Evolutionary conservation across 1,284 basidiomycete species (phyloP).

Genomic region (Cutaneotrichosporon sp.): DNA sequence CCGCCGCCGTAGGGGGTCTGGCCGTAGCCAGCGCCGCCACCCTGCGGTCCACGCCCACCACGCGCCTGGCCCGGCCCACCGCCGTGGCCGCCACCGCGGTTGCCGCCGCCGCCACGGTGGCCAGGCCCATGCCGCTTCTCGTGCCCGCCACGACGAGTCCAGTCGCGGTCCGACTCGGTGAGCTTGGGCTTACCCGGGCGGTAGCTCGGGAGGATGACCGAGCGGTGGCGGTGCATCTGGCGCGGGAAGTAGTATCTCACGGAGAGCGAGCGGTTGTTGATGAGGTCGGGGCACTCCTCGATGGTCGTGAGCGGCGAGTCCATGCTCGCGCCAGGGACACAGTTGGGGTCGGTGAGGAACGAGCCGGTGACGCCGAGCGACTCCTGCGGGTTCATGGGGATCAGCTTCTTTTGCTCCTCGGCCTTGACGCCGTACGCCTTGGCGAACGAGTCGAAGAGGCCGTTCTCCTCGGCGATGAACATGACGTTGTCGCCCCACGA

Average conservation of each 20-base stretch:
- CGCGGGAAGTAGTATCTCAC: slow-evolving; percentile 87
- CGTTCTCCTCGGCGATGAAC: slow-evolving; percentile 82
- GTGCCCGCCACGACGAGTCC: slow-evolving; percentile 56
- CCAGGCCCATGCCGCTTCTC: slow-evolving; percentile 42
- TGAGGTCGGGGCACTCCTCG: slow-evolving; percentile 66
- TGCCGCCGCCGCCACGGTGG: slow-evolving; percentile 28
- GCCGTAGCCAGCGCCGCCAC: slow-evolving; percentile 15
- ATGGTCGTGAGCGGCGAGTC: slow-evolving; percentile 66
- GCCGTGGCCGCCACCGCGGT: background rate
- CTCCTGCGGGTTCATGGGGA: slow-evolving; percentile 65
- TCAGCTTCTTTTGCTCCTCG: slow-evolving; percentile 58
- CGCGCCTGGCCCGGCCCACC: slow-evolving; percentile 50
- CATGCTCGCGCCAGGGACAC: slow-evolving; percentile 88
- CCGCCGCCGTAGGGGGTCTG: slow-evolving; percentile 6
- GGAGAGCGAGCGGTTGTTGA: slow-evolving; percentile 82
- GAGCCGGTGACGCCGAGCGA: slow-evolving; percentile 80
- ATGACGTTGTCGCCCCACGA: slow-evolving; percentile 81
- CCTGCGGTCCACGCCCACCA: slow-evolving; percentile 52
- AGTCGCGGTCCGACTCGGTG: slow-evolving; percentile 72
- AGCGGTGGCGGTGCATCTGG: slow-evolving; percentile 70
- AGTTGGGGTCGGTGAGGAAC: slow-evolving; percentile 79
- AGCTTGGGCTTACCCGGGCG: slow-evolving; percentile 66
- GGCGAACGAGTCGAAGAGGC: slow-evolving; percentile 82
- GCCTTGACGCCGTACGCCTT: slow-evolving; percentile 80
- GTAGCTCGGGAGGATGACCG: slow-evolving; percentile 76